Conservation (phyloP, 208 protist genomes). For the Crithidia sp. region DNA sequence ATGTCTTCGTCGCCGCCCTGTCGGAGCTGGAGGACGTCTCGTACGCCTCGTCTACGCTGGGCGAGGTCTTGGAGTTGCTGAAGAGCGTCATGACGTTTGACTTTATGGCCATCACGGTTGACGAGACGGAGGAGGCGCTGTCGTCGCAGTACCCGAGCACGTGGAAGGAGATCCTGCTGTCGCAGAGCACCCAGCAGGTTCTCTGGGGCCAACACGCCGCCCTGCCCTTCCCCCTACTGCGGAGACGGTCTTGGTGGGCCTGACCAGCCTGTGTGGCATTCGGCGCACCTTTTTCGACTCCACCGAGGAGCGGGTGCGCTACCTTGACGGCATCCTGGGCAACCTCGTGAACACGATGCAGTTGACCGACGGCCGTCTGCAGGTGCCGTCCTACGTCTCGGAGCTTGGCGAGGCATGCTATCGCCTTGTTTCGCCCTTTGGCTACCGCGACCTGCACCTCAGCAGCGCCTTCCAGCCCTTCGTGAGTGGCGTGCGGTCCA, state of each 20-base stretch:
- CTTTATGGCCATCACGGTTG: conserved; percentile 86
- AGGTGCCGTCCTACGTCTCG: conserved; percentile 71
- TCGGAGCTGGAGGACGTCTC: conserved; percentile 51
- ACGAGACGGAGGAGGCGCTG: conserved; percentile 82
- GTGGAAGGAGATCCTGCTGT: conserved; percentile 68
- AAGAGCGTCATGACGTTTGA: conserved; percentile 75
- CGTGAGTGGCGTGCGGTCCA: conserved; percentile 37
- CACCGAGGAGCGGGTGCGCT: conserved; percentile 63
- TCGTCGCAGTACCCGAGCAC: conserved; percentile 77
- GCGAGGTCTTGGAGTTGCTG: conserved; percentile 61
- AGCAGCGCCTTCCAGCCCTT: conserved; percentile 52
- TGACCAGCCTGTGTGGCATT: conserved; percentile 74
- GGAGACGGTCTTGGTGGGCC: conserved; percentile 56
- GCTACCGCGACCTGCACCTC: conserved; percentile 74
- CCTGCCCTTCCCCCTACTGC: conserved; percentile 75
- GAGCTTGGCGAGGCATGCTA: conserved; percentile 58
- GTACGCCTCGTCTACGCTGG: conserved; percentile 25
- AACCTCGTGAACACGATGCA: conserved; percentile 42
- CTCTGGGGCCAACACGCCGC: conserved; percentile 80
- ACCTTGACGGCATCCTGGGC: conserved; percentile 55
- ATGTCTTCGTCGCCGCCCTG: conserved; percentile 59
- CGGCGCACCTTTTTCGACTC: conserved; percentile 84
- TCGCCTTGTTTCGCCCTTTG: conserved; percentile 72
- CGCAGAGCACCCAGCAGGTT: conserved; percentile 45
- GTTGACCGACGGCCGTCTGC: conserved; percentile 58